phyloP scores from a whole-genome alignment of 2,329 filamentous ascomycete genomes.

The Cadophora luteo-olivacea region DNA sequence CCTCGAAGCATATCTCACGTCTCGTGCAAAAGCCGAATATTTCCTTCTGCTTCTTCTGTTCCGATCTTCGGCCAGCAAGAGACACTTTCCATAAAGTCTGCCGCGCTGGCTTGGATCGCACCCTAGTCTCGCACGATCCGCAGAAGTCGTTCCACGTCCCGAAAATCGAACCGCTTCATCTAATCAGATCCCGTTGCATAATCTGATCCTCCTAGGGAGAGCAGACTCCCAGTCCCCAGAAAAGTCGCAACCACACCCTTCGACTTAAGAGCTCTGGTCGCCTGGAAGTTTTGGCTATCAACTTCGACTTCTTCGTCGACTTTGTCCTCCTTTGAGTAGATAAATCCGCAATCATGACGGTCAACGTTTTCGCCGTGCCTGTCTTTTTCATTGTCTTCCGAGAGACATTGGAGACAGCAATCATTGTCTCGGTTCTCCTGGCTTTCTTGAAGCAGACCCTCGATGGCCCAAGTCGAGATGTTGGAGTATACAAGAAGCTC shows the following conservation, averaged over 20 bases:
- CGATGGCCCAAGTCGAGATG: slow-evolving; percentile 66
- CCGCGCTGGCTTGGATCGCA: neutral
- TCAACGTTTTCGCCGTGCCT: slow-evolving; percentile 76
- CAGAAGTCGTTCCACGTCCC: slow-evolving; percentile 1
- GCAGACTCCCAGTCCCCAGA: neutral
- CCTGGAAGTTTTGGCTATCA: neutral
- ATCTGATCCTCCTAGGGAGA: slow-evolving; percentile 10
- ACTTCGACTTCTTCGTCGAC: neutral
- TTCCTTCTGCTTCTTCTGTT: neutral
- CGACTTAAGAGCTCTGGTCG: slow-evolving; percentile 5
- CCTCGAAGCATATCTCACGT: slow-evolving; percentile 3
- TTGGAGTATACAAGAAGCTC: slow-evolving; percentile 68
- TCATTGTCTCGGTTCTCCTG: slow-evolving; percentile 86
- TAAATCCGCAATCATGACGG: slow-evolving; percentile 54
- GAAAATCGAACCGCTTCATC: neutral
- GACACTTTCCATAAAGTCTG: neutral
- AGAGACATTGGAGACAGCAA: slow-evolving; percentile 81
- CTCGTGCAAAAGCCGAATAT: neutral
- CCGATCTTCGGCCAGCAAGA: neutral
- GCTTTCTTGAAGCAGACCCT: slow-evolving; percentile 86
- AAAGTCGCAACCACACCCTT: neutral
- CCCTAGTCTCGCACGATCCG: slow-evolving; percentile 9
- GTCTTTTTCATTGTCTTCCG: slow-evolving; percentile 93
- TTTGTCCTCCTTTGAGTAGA: neutral
- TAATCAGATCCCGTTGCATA: slow-evolving; percentile 19